Evolutionary conservation across 768 basidiomycete species (phyloP).

Genomic region (Psilocybe cubensis): DNA sequence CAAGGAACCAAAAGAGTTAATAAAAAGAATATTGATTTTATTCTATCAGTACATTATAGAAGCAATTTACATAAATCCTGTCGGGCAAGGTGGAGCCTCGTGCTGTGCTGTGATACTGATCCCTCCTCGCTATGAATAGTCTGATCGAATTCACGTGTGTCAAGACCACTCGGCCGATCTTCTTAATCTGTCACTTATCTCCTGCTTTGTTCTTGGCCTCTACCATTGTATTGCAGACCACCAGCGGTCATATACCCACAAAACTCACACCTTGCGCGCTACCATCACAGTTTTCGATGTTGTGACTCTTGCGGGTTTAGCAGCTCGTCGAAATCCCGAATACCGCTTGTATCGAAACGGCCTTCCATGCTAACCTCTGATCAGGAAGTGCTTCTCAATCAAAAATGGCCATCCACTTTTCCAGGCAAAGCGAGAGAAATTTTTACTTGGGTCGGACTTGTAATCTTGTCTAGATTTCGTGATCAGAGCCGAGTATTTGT

Average conservation of each 20-base stretch:
- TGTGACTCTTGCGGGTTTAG: neutral
- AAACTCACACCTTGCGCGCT: too few species aligned
- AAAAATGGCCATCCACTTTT: neutral
- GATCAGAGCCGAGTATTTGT: neutral
- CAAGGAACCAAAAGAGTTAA: constrained; percentile 17
- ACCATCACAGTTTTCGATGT: too few species aligned
- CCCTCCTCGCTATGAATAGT: constrained; percentile 16
- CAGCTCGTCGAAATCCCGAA: neutral
- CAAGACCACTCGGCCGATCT: constrained; percentile 19
- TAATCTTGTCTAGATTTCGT: neutral
- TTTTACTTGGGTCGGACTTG: neutral
- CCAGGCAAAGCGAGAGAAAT: neutral
- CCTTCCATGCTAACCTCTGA: neutral
- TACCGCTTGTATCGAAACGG: neutral
- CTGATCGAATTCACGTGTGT: constrained; percentile 40
- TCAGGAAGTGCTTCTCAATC: neutral
- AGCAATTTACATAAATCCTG: constrained; percentile 29
- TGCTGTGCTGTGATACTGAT: constrained; percentile 14
- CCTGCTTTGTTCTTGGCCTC: neutral
- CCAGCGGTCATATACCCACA: too few species aligned
- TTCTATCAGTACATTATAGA: neutral
- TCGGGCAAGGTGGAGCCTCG: constrained; percentile 20
- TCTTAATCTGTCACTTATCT: neutral
- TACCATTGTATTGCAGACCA: neutral
- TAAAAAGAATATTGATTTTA: constrained; percentile 3